Base-by-base conservation (phyloP, 2,329 filamentous ascomycete genomes). In the Venturia nashicola region DNA sequence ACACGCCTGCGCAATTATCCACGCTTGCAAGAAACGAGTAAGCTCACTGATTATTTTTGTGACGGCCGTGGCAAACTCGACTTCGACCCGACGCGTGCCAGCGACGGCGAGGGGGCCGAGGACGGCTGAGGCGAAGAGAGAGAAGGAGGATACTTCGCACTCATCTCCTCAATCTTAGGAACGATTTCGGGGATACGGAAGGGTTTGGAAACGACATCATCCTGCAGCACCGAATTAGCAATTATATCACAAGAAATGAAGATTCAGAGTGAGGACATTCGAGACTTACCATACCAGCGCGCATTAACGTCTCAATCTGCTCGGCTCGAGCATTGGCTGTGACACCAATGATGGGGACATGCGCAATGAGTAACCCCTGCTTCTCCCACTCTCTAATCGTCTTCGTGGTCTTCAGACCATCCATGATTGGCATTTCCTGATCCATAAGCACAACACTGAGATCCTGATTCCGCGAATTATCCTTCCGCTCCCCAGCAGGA, bases 161-260 rank as follows among this genome's bases (percentile, higher is more conserved):
- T 43, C 61, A 80, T 67, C 66, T 80, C 78, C 64, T 80, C 78
- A 61, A 81, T 80, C 70, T 80, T 81, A 1, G 79, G 78, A 20
- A 80, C 72, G 34, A 81, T 68, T 51, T 81, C 79, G 3, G 74
- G 73, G 40, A 80, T 80, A n/a, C 78, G 71, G 67, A 81, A 81
- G 0, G 79, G 79, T 66, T 81, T 81, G 36, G 72, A 75, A 3
- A 81, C 78, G 3, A 81, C 79, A 67, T 80, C 78, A 65, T 81
- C 78, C 76, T 78, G 62, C 65, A 62, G 8, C 9, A 57, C 27
- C 20, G 18, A 16, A 46, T 46, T 34, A 59, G 43, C 43, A 61
- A 61, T 5, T 23, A 39, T 20, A 16, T 9, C 20, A 57, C 43
- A 6, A 59, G 42, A 16, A 46, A n/a, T 16, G 42, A 23, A 34